Conservation (phyloP, 129 eudicot species). For the Flaveria sonorensis region DNA sequence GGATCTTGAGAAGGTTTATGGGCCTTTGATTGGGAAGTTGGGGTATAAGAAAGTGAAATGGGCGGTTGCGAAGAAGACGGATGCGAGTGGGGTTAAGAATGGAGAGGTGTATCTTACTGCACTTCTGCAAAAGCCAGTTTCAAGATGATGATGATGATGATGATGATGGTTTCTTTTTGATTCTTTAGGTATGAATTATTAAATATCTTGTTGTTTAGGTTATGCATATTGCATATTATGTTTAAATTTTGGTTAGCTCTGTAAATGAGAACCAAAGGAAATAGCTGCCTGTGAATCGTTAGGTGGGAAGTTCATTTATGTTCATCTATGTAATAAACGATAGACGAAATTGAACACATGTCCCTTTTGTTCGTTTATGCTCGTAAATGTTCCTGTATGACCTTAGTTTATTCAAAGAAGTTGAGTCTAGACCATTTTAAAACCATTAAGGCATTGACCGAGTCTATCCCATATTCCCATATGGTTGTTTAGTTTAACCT, state of each 20-base stretch:
- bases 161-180: neutral
- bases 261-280: too few species aligned
- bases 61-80: constrained; percentile 80
- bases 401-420: neutral
- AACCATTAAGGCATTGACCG: too few species aligned
- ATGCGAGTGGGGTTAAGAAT: constrained; percentile 87
- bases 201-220: neutral
- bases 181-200: constrained; percentile 33
- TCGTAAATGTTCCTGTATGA: too few species aligned
- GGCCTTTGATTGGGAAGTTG: constrained; percentile 72
- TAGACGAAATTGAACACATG: too few species aligned
- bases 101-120: constrained; percentile 94
- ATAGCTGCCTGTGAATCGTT: too few species aligned
- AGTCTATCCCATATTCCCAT: too few species aligned
- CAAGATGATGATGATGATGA: constrained; percentile 42
- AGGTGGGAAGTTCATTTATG: too few species aligned
- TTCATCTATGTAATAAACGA: too few species aligned
- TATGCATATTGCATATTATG: neutral
- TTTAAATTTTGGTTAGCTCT: neutral
- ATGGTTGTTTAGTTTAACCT: too few species aligned
- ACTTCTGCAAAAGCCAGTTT: constrained; percentile 86
- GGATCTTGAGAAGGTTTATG: constrained; percentile 83
- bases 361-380: too few species aligned
- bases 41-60: constrained; percentile 96
- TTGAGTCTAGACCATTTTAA: too few species aligned